A percentile compares a stretch with the other conserved stretches of the same genome.
Conservation (phyloP, 225 moss, liverwort and hornwort species). For the Antitrichia curtipendula region DNA sequence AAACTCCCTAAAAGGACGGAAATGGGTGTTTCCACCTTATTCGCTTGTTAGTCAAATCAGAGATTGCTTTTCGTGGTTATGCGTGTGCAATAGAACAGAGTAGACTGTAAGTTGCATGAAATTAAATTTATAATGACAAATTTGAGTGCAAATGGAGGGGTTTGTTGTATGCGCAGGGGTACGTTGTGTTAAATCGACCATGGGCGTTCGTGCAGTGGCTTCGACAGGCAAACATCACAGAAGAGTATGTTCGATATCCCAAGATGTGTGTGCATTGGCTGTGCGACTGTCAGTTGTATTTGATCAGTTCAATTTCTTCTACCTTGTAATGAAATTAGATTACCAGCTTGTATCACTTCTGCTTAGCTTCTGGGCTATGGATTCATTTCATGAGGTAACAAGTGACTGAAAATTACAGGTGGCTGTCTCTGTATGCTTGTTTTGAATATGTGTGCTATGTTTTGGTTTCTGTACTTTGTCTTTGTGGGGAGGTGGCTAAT, state of each 20-base stretch:
- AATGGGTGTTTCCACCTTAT: not conserved
- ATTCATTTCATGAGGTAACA: not conserved
- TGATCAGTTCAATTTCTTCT: not conserved
- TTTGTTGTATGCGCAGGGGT: conserved; percentile 42
- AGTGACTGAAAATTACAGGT: not conserved
- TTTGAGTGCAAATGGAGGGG: not conserved
- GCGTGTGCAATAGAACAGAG: not conserved
- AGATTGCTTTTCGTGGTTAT: not conserved
- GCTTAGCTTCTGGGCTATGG: not conserved
- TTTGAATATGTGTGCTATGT: not conserved
- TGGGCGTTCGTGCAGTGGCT: conserved; percentile 99
- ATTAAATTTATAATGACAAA: not conserved
- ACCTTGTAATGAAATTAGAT: not conserved
- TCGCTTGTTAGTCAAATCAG: not conserved
- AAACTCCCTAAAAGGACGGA: not conserved
- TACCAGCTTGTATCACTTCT: not conserved
- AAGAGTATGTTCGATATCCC: conserved; percentile 57
- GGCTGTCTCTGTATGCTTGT: not conserved
- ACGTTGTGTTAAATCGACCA: conserved; percentile 85
- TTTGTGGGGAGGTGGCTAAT: not conserved
- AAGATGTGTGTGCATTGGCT: not conserved
- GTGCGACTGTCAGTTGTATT: not conserved
- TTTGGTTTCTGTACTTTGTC: not conserved
- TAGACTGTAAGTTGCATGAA: not conserved
- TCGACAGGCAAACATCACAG: conserved; percentile 53